These are phyloP conservation scores for Litchi chinensis DNA, from an alignment of 345 rosid genomes.

Conservation along the genomic window DNA sequence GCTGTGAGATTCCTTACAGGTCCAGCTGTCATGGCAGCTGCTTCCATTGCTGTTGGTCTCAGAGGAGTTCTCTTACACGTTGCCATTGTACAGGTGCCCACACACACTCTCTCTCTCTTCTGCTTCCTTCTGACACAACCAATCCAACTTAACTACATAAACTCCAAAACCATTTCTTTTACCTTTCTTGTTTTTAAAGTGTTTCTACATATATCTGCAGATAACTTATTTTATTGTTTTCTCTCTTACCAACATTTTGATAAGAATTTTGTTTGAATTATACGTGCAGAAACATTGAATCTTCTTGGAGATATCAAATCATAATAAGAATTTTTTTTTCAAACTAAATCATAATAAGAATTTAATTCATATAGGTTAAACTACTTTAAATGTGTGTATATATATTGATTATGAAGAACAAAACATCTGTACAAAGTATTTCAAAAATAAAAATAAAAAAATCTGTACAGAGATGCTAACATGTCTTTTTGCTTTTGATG, in stretches of 20 bases:
- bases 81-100: conserved; percentile 87
- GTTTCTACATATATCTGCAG: conserved; percentile 14
- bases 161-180: conserved; percentile 19
- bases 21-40: conserved; percentile 98
- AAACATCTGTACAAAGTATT: not conserved
- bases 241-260: conserved; percentile 6
- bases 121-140: conserved; percentile 40
- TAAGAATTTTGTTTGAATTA: not conserved
- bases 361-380: too few relatives aligned
- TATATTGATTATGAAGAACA: conserved; percentile 14
- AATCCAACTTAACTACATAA: conserved; percentile 33
- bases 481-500: conserved; percentile 20
- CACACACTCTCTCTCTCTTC: not conserved
- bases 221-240: conserved; percentile 27
- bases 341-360: not conserved
- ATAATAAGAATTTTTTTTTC: too few relatives aligned
- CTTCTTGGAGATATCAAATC: conserved; percentile 4
- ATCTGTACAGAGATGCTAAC: conserved; percentile 20
- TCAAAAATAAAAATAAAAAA: too few relatives aligned
- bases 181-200: not conserved
- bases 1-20: conserved; percentile 94
- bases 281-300: conserved; percentile 24
- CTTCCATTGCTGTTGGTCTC: conserved; percentile 91
- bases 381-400: too few relatives aligned
- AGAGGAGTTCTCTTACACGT: conserved; percentile 82